phyloP scores from a whole-genome alignment of 768 basidiomycete species.

The Boletus pseudopeckii region DNA sequence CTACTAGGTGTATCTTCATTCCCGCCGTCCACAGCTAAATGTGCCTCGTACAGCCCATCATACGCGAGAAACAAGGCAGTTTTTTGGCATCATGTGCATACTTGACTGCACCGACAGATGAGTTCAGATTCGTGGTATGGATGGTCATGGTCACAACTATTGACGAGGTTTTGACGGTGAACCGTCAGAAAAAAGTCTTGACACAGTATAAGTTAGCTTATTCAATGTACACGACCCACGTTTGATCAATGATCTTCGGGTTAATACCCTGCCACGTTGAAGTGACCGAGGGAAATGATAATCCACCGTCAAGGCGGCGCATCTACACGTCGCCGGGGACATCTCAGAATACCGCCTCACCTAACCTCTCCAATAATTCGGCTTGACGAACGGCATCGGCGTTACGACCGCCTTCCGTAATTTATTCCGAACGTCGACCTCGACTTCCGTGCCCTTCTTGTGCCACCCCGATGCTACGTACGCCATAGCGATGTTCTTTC shows the following conservation, averaged over 20 bases:
- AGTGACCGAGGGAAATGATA: neutral
- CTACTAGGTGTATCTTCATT: too few relatives aligned
- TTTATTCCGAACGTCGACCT: slow-evolving; percentile 83
- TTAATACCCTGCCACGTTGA: neutral
- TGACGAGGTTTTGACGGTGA: neutral
- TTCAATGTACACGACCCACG: neutral
- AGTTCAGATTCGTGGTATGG: neutral
- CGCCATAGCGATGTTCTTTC: slow-evolving; percentile 94
- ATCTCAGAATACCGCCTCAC: neutral
- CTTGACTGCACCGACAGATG: neutral
- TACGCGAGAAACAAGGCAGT: neutral
- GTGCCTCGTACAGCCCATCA: too few relatives aligned
- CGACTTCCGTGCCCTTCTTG: slow-evolving; percentile 86
- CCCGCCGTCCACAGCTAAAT: neutral
- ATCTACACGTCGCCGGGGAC: neutral
- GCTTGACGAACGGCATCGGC: slow-evolving; percentile 84
- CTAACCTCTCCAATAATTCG: slow-evolving; percentile 75
- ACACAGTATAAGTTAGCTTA: neutral
- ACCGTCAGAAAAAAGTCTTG: neutral
- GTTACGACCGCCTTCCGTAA: slow-evolving; percentile 68
- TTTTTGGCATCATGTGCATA: slow-evolving; percentile 5
- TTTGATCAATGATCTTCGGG: neutral
- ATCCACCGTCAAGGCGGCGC: neutral
- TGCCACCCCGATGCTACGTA: slow-evolving; percentile 80
- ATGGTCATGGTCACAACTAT: neutral